These are phyloP conservation scores for Paecilomyces niveus DNA, from an alignment of 2,329 filamentous ascomycete genomes.

Conservation along the genomic window DNA sequence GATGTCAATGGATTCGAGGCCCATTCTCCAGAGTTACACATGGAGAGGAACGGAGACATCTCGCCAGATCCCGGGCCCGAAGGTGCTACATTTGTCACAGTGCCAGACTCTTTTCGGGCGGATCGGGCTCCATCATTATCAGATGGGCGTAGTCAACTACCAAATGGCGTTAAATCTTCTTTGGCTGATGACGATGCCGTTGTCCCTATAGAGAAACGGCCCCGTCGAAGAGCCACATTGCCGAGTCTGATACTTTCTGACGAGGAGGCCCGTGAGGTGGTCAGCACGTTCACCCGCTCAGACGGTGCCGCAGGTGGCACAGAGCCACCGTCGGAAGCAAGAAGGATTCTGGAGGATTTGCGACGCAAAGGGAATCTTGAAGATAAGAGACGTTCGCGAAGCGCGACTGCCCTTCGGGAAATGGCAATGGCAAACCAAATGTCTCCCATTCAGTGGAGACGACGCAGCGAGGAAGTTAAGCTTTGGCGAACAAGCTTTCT, in stretches of 20 bases:
- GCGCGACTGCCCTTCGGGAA: slow-evolving; percentile 33
- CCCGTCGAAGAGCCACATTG: slow-evolving; percentile 35
- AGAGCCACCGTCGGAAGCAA: slow-evolving; percentile 5
- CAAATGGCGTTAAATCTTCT: slow-evolving; percentile 1
- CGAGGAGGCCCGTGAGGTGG: slow-evolving; percentile 24
- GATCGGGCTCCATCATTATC: slow-evolving; percentile 3
- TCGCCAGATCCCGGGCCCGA: slow-evolving; percentile 1
- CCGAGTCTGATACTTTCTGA: slow-evolving; percentile 39
- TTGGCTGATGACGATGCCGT: slow-evolving; percentile 10
- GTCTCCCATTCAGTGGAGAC: slow-evolving; percentile 35
- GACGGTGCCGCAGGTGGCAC: slow-evolving; percentile 3
- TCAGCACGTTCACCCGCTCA: slow-evolving; percentile 8
- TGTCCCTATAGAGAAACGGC: slow-evolving; percentile 8
- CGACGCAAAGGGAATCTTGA: slow-evolving; percentile 16
- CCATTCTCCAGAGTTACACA: not conserved
- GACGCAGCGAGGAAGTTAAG: slow-evolving; percentile 34
- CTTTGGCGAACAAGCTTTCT: slow-evolving; percentile 28
- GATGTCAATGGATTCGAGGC: not conserved
- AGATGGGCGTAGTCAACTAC: not conserved
- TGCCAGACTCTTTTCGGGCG: slow-evolving; percentile 15
- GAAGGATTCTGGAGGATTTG: slow-evolving; percentile 12
- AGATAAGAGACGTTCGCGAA: slow-evolving; percentile 38
- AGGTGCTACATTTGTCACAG: slow-evolving; percentile 14
- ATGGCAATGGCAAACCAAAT: slow-evolving; percentile 28
- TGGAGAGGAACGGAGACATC: not conserved